These are phyloP conservation scores for Gillenia trifoliata DNA, from an alignment of 306 rosid species.

Conservation along the genomic window DNA sequence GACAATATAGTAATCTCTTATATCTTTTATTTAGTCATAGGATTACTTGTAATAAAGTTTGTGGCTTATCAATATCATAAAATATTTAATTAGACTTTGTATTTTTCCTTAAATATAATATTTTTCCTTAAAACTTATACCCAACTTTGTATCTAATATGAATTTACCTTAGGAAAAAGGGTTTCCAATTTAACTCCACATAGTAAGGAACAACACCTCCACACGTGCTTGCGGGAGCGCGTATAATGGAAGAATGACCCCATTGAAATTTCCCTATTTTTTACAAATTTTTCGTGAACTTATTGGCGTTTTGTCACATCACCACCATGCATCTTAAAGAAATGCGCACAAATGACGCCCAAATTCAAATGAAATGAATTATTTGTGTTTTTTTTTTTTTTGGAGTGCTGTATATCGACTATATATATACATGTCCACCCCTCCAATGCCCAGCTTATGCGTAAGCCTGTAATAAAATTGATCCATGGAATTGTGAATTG, in stretches of 20 bases:
- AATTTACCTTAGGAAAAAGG: too few relatives aligned
- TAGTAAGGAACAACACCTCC: too few relatives aligned
- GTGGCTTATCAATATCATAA: too few relatives aligned
- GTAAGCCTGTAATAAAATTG: background rate
- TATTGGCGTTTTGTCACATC: constrained; percentile 17
- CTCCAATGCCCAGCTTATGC: constrained; percentile 21
- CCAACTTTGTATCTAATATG: too few relatives aligned
- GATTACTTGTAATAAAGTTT: too few relatives aligned
- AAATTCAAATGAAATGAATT: constrained; percentile 77
- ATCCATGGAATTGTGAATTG: constrained; percentile 26
- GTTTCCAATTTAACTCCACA: too few relatives aligned
- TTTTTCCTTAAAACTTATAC: too few relatives aligned
- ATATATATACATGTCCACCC: constrained; percentile 44
- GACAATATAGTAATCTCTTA: too few relatives aligned
- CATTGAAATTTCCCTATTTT: background rate
- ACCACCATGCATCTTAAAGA: constrained; percentile 21
- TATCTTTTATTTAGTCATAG: too few relatives aligned
- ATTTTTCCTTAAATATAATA: too few relatives aligned
- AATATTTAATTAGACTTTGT: too few relatives aligned
- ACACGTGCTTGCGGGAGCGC: constrained; percentile 3
- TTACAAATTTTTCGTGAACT: constrained; percentile 6
- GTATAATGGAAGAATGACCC: background rate
- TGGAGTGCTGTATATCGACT: constrained; percentile 11
- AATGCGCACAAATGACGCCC: constrained; percentile 61
- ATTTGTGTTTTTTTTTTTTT: background rate